phyloP scores from a whole-genome alignment of 1,139 yeast species.

The Martiniozyma asiatica region DNA sequence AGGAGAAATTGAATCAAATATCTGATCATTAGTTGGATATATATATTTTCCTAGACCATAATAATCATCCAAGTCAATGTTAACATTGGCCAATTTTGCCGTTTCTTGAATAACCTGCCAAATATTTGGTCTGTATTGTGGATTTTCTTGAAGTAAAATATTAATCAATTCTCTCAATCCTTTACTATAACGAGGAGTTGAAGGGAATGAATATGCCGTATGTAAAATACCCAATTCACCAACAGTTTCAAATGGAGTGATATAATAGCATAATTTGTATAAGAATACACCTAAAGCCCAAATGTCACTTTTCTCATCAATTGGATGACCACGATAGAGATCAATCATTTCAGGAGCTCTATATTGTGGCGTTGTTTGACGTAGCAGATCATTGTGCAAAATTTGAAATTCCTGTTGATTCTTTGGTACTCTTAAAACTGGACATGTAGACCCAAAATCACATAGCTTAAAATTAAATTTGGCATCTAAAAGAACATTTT shows the following conservation, averaged over 20 bases:
- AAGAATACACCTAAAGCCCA: slow-evolving; percentile 79
- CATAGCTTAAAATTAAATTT: slow-evolving; percentile 47
- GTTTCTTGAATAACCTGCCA: slow-evolving; percentile 49
- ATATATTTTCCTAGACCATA: slow-evolving; percentile 21
- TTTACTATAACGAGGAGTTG: slow-evolving; percentile 31
- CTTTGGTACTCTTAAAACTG: slow-evolving; percentile 52
- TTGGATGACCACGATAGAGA: slow-evolving; percentile 50
- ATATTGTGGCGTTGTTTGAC: slow-evolving; percentile 76
- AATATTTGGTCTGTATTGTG: slow-evolving; percentile 74
- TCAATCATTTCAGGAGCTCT: slow-evolving; percentile 79
- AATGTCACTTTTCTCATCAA: slow-evolving; percentile 67
- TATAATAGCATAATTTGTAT: slow-evolving; percentile 66
- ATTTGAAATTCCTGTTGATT: slow-evolving; percentile 48
- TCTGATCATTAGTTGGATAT: slow-evolving; percentile 17
- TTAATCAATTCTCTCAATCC: slow-evolving; percentile 47
- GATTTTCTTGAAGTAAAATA: slow-evolving; percentile 58
- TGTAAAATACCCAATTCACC: slow-evolving; percentile 59
- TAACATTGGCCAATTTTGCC: slow-evolving; percentile 37
- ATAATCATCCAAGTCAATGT: slow-evolving; percentile 19
- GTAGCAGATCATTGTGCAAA: slow-evolving; percentile 55
- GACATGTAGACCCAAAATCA: slow-evolving; percentile 67
- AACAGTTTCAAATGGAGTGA: slow-evolving; percentile 71
- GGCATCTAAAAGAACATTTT: slow-evolving; percentile 56
- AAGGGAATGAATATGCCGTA: slow-evolving; percentile 49
- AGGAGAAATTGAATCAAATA: slow-evolving; percentile 19